A percentile compares a stretch with the other conserved stretches of the same genome.
Conservation (phyloP, 2,329 filamentous ascomycete species). For the Emergomyces orientalis region DNA sequence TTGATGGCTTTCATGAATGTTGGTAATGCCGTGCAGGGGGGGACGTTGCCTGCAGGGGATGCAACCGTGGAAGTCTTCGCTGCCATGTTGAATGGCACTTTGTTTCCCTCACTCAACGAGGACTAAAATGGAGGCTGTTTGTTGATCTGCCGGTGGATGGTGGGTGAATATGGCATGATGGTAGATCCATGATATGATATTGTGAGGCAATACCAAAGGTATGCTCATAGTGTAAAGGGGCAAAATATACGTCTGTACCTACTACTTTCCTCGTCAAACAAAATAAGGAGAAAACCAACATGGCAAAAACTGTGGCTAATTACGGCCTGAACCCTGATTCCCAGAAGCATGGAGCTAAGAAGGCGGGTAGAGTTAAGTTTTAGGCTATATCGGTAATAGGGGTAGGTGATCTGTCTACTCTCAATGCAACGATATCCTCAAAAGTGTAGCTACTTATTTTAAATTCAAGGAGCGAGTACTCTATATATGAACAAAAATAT, state of each 20-base stretch:
- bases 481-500: no score
- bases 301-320: background rate
- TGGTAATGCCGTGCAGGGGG: background rate
- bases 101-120: background rate
- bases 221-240: no score
- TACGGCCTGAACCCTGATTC: background rate
- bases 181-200: background rate
- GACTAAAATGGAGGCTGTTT: background rate
- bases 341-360: background rate
- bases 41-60: background rate
- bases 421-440: background rate
- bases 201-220: background rate
- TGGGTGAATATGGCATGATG: background rate
- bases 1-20: constrained; percentile 2
- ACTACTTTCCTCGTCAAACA: background rate
- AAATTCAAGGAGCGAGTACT: no score
- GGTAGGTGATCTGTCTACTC: no score
- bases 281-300: background rate
- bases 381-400: background rate
- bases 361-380: background rate
- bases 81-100: background rate
- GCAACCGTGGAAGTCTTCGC: background rate
- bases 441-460: background rate
- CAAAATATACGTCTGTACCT: background rate
- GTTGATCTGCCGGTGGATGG: no score